Evolutionary conservation across 2,329 filamentous ascomycete species (phyloP).

Genomic region (Penicillium sp.): DNA sequence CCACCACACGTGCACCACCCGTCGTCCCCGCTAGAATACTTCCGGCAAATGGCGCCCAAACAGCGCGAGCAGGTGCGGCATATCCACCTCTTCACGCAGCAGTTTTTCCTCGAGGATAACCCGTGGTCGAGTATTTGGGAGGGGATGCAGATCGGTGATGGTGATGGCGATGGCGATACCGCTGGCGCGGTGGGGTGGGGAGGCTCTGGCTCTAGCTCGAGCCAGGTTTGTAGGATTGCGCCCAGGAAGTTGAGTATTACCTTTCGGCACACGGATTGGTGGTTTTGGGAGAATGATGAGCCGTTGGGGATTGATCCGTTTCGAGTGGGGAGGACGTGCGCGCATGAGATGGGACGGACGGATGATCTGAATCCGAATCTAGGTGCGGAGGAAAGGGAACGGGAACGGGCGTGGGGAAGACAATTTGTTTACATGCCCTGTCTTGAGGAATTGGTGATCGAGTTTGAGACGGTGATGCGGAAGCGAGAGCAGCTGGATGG

Average conservation of each 20-base stretch:
- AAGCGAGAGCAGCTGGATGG: not conserved
- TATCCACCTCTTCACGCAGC: not conserved
- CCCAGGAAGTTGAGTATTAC: not conserved
- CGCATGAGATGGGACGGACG: not conserved
- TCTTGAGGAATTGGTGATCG: not conserved
- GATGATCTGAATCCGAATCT: no score
- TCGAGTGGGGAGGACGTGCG: not conserved
- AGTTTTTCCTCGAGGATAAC: not conserved
- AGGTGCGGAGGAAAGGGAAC: not conserved
- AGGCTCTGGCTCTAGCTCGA: not conserved
- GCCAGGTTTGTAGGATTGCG: not conserved
- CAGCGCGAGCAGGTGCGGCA: not conserved
- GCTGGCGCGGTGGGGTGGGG: no score
- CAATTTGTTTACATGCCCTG: not conserved
- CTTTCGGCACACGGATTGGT: slow-evolving; percentile 1
- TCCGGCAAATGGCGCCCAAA: not conserved
- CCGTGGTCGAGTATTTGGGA: not conserved
- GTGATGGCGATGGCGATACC: not conserved
- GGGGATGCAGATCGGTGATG: not conserved
- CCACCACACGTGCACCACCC: slow-evolving; percentile 16
- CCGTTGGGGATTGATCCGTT: not conserved
- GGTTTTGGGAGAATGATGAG: slow-evolving; percentile 1
- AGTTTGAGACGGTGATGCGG: slow-evolving; percentile 2
- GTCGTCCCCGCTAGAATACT: not conserved
- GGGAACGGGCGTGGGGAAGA: not conserved